These are phyloP conservation scores for Ustilago xerochloae DNA, from an alignment of 1,284 basidiomycete genomes.

Conservation along the genomic window DNA sequence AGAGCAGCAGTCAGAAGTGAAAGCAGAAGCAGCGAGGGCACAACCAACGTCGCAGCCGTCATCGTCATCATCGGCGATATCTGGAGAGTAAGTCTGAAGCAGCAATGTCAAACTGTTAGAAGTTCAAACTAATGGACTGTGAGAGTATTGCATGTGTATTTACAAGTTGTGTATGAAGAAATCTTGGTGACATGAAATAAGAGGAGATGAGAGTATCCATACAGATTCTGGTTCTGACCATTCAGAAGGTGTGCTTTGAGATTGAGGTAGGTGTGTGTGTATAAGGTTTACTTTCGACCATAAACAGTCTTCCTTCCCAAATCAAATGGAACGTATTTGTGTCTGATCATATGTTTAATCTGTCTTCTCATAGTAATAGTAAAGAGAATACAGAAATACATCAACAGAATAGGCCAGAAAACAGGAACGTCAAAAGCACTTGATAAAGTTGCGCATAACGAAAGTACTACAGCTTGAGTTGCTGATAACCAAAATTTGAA, in stretches of 20 bases:
- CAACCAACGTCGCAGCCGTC: background rate
- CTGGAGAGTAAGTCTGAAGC: background rate
- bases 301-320: slow-evolving; percentile 79
- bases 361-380: slow-evolving; percentile 69
- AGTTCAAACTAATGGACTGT: no score
- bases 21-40: background rate
- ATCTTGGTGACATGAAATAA: no score
- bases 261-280: no score
- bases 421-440: slow-evolving; percentile 88
- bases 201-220: no score
- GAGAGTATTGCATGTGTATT: no score
- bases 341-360: slow-evolving; percentile 91
- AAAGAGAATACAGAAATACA: slow-evolving; percentile 74
- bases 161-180: no score
- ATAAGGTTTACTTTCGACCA: slow-evolving; percentile 49
- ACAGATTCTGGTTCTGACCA: no score
- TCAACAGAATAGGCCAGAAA: slow-evolving; percentile 95
- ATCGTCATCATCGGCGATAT: background rate
- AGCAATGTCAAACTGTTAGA: no score
- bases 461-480: slow-evolving; percentile 86
- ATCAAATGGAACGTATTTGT: slow-evolving; percentile 88
- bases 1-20: background rate
- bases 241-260: no score
- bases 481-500: slow-evolving; percentile 92
- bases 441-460: slow-evolving; percentile 72